phyloP scores from a whole-genome alignment of 805 yeast genomes.

The Lipomyces yamadae region DNA sequence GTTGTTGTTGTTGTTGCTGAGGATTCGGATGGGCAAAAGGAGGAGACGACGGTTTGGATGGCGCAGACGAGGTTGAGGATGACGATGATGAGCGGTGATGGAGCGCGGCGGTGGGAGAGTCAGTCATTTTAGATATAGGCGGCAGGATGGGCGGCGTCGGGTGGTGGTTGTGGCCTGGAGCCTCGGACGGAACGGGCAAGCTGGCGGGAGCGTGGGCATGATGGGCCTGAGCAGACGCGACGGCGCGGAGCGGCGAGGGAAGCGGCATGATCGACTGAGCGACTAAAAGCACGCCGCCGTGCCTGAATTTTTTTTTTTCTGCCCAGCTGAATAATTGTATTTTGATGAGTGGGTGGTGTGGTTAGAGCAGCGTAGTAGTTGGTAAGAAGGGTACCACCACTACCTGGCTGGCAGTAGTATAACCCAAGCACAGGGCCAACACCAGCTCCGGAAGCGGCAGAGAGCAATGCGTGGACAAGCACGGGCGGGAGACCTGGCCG shows the following conservation, averaged over 20 bases:
- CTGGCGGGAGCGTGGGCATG: conserved; percentile 1
- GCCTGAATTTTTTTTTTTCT: neutral
- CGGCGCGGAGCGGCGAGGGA: conserved; percentile 6
- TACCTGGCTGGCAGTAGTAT: neutral
- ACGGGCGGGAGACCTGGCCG: neutral
- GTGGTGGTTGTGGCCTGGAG: conserved; percentile 2
- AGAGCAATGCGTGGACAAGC: neutral
- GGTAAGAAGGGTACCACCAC: neutral
- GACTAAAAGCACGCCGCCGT: neutral
- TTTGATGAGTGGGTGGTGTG: neutral
- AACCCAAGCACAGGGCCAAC: neutral
- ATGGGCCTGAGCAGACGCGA: conserved; percentile 8
- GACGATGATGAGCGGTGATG: conserved; percentile 27
- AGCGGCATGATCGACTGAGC: conserved; percentile 4
- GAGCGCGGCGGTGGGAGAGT: conserved; percentile 24
- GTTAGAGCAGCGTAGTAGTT: neutral
- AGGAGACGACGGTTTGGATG: conserved; percentile 7
- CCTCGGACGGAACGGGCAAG: neutral
- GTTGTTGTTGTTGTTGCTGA: neutral
- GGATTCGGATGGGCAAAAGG: neutral
- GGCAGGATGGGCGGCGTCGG: conserved; percentile 23
- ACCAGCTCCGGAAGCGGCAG: neutral
- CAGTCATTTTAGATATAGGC: conserved; percentile 31
- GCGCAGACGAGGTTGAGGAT: neutral
- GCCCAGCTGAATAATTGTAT: neutral